These are phyloP conservation scores for Leccinum aurantiacum DNA, from an alignment of 768 basidiomycete genomes.

Conservation along the genomic window DNA sequence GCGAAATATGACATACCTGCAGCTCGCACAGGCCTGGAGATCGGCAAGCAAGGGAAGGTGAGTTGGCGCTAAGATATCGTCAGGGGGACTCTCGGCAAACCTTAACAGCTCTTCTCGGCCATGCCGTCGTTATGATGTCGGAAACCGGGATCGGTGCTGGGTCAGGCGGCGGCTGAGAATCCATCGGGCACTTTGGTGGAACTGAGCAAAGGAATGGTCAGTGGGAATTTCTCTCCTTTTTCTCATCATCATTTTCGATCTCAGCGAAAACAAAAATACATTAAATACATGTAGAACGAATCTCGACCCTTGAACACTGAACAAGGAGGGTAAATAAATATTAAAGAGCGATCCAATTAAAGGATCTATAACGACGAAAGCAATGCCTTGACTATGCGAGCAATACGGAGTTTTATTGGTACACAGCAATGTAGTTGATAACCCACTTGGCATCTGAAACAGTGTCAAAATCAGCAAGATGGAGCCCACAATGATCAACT, in stretches of 20 bases:
- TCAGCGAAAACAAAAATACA: slow-evolving; percentile 5
- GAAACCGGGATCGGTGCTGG: slow-evolving; percentile 46
- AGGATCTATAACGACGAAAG: neutral
- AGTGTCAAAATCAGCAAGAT: neutral
- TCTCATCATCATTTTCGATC: slow-evolving; percentile 18
- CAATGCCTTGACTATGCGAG: neutral
- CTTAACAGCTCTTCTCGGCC: slow-evolving; percentile 55
- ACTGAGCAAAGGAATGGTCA: slow-evolving; percentile 27
- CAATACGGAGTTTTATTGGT: slow-evolving; percentile 31
- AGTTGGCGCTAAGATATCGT: slow-evolving; percentile 8
- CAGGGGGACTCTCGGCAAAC: slow-evolving; percentile 32
- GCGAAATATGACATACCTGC: slow-evolving; percentile 39
- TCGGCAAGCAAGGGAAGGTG: slow-evolving; percentile 5
- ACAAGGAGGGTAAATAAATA: neutral
- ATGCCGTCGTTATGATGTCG: slow-evolving; percentile 47
- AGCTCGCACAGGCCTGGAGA: slow-evolving; percentile 55
- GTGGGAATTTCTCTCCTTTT: slow-evolving; percentile 34
- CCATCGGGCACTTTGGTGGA: slow-evolving; percentile 29
- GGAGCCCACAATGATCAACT: slow-evolving; percentile 10
- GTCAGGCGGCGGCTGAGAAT: slow-evolving; percentile 37
- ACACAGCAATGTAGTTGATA: slow-evolving; percentile 57
- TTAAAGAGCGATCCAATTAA: neutral
- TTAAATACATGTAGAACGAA: neutral
- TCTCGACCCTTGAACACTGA: slow-evolving; percentile 11
- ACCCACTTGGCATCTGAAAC: slow-evolving; percentile 53